Percentiles rank a stretch among this genome's conserved stretches.
phyloP scores from a whole-genome alignment of 225 moss, liverwort and hornwort genomes.

The Marchantia paleacea region DNA sequence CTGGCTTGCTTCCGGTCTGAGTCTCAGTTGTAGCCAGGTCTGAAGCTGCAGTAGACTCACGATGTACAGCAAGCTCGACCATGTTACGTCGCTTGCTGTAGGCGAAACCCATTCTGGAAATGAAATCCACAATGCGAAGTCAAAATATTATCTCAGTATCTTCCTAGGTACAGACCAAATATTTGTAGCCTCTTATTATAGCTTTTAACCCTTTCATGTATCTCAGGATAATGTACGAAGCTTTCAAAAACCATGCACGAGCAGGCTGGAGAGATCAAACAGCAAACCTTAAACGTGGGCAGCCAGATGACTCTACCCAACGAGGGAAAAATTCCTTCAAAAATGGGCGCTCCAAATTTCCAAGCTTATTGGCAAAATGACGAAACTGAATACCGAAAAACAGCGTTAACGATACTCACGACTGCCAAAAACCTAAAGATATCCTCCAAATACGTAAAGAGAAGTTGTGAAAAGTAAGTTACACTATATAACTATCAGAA shows the following conservation, averaged over 20 bases:
- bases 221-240: background rate
- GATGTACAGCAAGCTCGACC: slow-evolving; percentile 91
- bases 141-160: background rate
- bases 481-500: too few species aligned
- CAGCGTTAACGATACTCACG: background rate
- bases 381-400: slow-evolving; percentile 64
- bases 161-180: background rate
- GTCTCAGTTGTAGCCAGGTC: slow-evolving; percentile 46
- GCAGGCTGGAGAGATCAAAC: background rate
- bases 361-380: slow-evolving; percentile 96
- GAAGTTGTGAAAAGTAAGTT: too few species aligned
- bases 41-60: slow-evolving; percentile 78
- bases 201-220: background rate
- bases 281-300: slow-evolving; percentile 86
- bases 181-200: background rate
- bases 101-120: slow-evolving; percentile 71
- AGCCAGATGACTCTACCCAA: slow-evolving; percentile 99
- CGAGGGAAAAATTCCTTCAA: slow-evolving; percentile 99
- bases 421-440: too few species aligned
- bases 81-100: slow-evolving; percentile 98
- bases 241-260: background rate
- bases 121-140: background rate
- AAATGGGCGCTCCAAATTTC: slow-evolving; percentile 94
- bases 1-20: slow-evolving; percentile 49
- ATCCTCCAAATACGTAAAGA: too few species aligned